Evolutionary conservation across 2,329 filamentous ascomycete genomes (phyloP), one percentile per base, ranked within the genome.

Genomic region (Colletotrichum chrysophilum): DNA sequence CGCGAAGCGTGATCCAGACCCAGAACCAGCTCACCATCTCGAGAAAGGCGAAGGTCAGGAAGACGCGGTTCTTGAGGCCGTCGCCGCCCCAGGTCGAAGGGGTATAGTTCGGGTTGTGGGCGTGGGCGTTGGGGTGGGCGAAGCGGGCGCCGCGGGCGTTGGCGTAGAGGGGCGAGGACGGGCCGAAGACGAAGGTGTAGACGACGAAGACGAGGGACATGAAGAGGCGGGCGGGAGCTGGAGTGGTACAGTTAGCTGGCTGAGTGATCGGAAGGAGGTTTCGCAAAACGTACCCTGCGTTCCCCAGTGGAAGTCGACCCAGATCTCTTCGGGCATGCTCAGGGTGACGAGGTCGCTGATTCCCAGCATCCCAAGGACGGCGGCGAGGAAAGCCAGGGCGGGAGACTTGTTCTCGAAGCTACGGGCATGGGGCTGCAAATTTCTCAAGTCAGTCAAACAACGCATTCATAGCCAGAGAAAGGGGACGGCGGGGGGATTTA

Each of bases 1-100:
- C 94, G 68, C 91, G 88, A 79, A 95, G 83, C 6, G 91, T 94
- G 34, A 93, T 88, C 89, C 92, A 95, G 28, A 91, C 92, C 96
- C 96, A 98, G 84, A 98, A 96, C 95, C 96, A 98, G 76, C 91
- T 90, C 78, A 95, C 88, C 83, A 95, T 91, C 87, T 98, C 96
- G 81, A 98, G 82, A 80, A 98, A 97, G 10, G 92, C 92, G 85
- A 95, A 97, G 1, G 94, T 93, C 82, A 98, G 97, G 55, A 98
- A 91, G 55, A 98, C 87, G 66, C 95, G 91, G 82, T 97, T 98
- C 87, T 96, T 95, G 80, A 98, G 84, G 28, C 91, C 90, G 77
- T 96, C 93, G 66, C 91, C 88, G 77, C 85, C 92, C 89, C 84
- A 89, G 81, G 83, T 80, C 65, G 83, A 81, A 38, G 85, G 83